Conservation (phyloP, 208 protist genomes). For the Strigomonas galati region DNA sequence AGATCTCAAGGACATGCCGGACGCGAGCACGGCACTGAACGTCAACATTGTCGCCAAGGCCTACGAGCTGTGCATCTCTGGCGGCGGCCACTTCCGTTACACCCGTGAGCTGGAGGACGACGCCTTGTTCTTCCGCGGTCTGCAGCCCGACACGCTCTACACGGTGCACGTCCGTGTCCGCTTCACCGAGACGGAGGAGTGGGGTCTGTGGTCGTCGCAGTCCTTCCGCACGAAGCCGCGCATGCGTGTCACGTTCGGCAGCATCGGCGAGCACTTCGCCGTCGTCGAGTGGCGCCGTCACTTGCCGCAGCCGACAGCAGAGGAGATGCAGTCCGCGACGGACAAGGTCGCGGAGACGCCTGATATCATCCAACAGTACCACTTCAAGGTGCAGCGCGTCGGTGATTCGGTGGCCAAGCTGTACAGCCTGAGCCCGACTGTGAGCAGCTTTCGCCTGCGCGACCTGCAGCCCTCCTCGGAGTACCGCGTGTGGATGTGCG, state of each 20-base stretch:
- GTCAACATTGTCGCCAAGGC: conserved; percentile 65
- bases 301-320: conserved; percentile 41
- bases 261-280: conserved; percentile 91
- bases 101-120: conserved; percentile 65
- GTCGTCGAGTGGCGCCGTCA: conserved; percentile 89
- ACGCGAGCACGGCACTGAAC: conserved; percentile 77
- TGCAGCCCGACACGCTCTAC: conserved; percentile 87
- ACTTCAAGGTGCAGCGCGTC: conserved; percentile 82
- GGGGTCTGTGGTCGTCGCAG: conserved; percentile 82
- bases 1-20: conserved; percentile 44
- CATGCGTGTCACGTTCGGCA: conserved; percentile 84
- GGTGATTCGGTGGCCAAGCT: conserved; percentile 32
- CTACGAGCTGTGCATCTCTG: conserved; percentile 83
- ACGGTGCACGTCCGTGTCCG: conserved; percentile 74
- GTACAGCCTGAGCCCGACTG: conserved; percentile 79
- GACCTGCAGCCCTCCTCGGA: conserved; percentile 79
- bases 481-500: conserved; percentile 89
- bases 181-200: conserved; percentile 70
- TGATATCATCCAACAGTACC: conserved; percentile 84
- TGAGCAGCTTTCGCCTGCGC: conserved; percentile 79
- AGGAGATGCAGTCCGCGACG: conserved; percentile 14
- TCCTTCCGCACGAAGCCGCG: conserved; percentile 80
- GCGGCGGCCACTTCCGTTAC: conserved; percentile 76
- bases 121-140: conserved; percentile 82
- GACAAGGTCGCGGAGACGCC: conserved; percentile 50